Evolutionary conservation across 805 yeast genomes (phyloP).

Genomic region (Maudiozyma bulderi): DNA sequence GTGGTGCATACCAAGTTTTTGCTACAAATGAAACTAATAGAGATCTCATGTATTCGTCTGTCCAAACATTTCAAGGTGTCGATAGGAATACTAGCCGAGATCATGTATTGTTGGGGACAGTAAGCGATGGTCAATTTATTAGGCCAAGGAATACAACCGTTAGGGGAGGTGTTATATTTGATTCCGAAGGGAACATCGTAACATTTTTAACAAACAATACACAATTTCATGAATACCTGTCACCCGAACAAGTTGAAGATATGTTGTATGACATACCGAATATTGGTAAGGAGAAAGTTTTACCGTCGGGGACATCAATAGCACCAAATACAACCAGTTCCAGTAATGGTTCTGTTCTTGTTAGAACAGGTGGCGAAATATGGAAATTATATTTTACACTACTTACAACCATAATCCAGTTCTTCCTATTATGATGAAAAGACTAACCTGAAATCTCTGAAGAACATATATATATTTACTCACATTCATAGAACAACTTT

Average conservation of each 20-base stretch:
- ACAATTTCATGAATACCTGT: conserved; percentile 35
- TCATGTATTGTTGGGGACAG: background rate
- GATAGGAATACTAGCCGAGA: background rate
- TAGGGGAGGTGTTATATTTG: conserved; percentile 67
- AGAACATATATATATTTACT: too few relatives aligned
- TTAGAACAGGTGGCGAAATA: background rate
- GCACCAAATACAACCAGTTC: conserved; percentile 1
- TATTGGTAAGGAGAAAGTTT: background rate
- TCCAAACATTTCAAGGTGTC: conserved; percentile 53
- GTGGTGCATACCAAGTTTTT: conserved; percentile 67
- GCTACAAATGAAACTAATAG: conserved; percentile 47
- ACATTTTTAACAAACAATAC: conserved; percentile 51
- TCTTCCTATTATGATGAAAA: background rate
- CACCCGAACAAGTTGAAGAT: conserved; percentile 33
- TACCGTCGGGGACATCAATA: background rate
- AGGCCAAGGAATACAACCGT: conserved; percentile 43
- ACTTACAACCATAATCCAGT: background rate
- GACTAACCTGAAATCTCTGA: too few relatives aligned
- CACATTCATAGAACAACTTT: too few relatives aligned
- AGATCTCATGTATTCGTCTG: conserved; percentile 33
- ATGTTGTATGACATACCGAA: conserved; percentile 30
- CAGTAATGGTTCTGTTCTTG: background rate
- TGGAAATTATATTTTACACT: background rate
- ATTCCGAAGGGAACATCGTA: conserved; percentile 45
- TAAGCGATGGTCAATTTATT: conserved; percentile 38